Percentiles rank a stretch among this genome's conserved stretches.
Conservation (phyloP, 495 filamentous ascomycete genomes). For the Xylaria acuta region DNA sequence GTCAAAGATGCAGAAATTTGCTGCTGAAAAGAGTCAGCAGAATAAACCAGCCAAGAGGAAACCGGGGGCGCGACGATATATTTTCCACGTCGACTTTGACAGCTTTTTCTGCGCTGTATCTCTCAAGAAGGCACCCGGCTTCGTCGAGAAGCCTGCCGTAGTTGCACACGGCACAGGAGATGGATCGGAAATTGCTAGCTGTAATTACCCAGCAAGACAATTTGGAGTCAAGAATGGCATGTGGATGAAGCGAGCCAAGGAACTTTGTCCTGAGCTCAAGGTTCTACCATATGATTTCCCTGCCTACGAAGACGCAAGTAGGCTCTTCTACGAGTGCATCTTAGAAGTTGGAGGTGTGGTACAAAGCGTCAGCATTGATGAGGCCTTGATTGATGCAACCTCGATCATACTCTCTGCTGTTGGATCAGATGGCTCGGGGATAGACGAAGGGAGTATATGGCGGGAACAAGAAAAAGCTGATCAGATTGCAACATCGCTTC, state of each 20-base stretch:
- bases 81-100: slow-evolving; percentile 97
- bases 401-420: slow-evolving; percentile 67
- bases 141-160: slow-evolving; percentile 80
- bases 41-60: slow-evolving; percentile 48
- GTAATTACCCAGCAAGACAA: slow-evolving; percentile 88
- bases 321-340: slow-evolving; percentile 83
- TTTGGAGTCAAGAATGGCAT: slow-evolving; percentile 94
- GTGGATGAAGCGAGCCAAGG: slow-evolving; percentile 94
- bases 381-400: slow-evolving; percentile 84
- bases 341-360: slow-evolving; percentile 79
- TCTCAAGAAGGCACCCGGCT: slow-evolving; percentile 75
- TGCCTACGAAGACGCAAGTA: slow-evolving; percentile 90
- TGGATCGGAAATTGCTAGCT: slow-evolving; percentile 94
- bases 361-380: slow-evolving; percentile 96
- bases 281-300: slow-evolving; percentile 92
- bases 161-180: slow-evolving; percentile 85
- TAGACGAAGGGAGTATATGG: slow-evolving; percentile 75
- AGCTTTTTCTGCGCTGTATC: slow-evolving; percentile 97
- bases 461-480: slow-evolving; percentile 83
- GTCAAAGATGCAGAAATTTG: slow-evolving; percentile 78
- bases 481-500: slow-evolving; percentile 69
- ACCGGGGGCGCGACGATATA: slow-evolving; percentile 74
- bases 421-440: slow-evolving; percentile 70
- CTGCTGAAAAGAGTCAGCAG: slow-evolving; percentile 63
- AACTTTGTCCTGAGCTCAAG: slow-evolving; percentile 83